phyloP scores from a whole-genome alignment of 768 basidiomycete species.

The Termitomyces sp. region DNA sequence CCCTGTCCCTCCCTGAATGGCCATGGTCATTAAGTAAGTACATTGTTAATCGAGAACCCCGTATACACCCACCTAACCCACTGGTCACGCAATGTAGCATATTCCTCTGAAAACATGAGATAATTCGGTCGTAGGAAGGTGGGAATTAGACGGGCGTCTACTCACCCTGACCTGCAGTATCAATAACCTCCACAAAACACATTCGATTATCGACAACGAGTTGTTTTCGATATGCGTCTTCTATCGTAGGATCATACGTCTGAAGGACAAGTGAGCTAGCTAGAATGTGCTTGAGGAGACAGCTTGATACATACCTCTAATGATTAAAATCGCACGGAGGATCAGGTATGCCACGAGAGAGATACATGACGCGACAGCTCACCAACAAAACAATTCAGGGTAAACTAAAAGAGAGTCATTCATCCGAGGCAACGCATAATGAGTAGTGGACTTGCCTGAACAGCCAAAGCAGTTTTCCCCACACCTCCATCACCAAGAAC shows the following conservation, averaged over 20 bases:
- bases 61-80: conserved; percentile 78
- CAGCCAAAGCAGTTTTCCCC: conserved; percentile 94
- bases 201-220: conserved; percentile 92
- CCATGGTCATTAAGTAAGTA: conserved; percentile 8
- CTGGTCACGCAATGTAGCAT: conserved; percentile 93
- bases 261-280: conserved; percentile 27
- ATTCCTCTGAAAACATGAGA: conserved; percentile 69
- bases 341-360: conserved; percentile 8
- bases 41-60: conserved; percentile 2
- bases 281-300: conserved; percentile 5
- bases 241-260: conserved; percentile 99
- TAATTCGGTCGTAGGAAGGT: conserved; percentile 18
- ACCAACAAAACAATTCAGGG: conserved; percentile 96
- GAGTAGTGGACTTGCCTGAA: conserved; percentile 63
- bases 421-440: conserved; percentile 1
- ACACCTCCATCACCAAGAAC: conserved; percentile 97
- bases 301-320: conserved; percentile 48
- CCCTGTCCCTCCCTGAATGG: conserved; percentile 85
- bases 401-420: conserved; percentile 58
- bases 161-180: conserved; percentile 96
- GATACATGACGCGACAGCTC: conserved; percentile 30
- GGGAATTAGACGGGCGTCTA: conserved; percentile 12
- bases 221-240: conserved; percentile 96
- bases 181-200: conserved; percentile 95
- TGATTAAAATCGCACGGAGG: background rate